These are phyloP conservation scores for Carpinus viminea DNA, from an alignment of 306 rosid species.

Conservation along the genomic window DNA sequence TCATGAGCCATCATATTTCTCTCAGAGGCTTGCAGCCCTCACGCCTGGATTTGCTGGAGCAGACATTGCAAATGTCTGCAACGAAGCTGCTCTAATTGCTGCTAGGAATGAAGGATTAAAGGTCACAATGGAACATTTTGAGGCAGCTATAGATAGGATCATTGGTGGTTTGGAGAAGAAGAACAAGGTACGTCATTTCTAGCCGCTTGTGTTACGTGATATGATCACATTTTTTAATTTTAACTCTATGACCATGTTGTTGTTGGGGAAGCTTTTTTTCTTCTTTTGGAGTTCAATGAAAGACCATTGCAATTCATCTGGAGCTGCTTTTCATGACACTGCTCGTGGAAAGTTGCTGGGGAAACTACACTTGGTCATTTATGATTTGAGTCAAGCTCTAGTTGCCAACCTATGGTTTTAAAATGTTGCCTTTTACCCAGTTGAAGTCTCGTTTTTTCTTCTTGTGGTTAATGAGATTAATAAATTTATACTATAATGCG, in stretches of 20 bases:
- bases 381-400: neutral
- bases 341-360: neutral
- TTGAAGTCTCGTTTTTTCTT: too few species aligned
- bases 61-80: slow-evolving; percentile 98
- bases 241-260: neutral
- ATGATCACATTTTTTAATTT: neutral
- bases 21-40: slow-evolving; percentile 92
- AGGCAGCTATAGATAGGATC: slow-evolving; percentile 88
- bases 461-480: neutral
- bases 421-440: too few species aligned
- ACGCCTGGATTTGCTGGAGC: slow-evolving; percentile 99
- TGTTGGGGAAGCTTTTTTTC: neutral
- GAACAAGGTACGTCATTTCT: slow-evolving; percentile 61
- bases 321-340: neutral
- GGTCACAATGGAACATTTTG: slow-evolving; percentile 80
- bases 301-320: neutral
- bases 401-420: neutral
- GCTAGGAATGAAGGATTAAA: slow-evolving; percentile 64
- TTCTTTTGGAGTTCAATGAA: neutral
- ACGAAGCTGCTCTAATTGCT: slow-evolving; percentile 96
- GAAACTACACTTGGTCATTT: neutral
- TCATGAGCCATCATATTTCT: slow-evolving; percentile 76
- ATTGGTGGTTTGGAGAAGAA: slow-evolving; percentile 98
- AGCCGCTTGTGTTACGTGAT: neutral
- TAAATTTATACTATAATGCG: neutral